Base-by-base conservation (phyloP, 768 basidiomycete genomes). In the Ramaria sp. region DNA sequence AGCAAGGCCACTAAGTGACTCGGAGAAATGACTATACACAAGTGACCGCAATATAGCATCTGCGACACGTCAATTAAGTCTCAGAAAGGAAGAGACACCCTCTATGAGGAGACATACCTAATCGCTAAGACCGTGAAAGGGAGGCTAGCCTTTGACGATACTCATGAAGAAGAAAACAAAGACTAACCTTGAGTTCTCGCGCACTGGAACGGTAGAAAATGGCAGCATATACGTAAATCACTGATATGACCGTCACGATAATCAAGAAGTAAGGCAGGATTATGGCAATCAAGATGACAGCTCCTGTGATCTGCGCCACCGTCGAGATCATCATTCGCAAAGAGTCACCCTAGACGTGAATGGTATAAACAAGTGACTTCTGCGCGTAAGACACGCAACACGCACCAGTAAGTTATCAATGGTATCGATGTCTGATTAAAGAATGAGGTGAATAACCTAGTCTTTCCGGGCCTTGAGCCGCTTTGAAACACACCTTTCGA, bases 21-120 rank as follows among this genome's bases (percentile, higher is more conserved):
- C 93, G 2, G 89, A 88, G 68, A 96, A 96, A 63, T 94, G 91
- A 0, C 90, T 83, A 65, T 96, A 96, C 16, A 97, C 69, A 0
- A 85, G 83, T 0, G 88, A 87, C 24, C 92, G 81, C 27, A 96
- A 67, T n/a, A 95, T 75, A 24, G 89, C 82, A 70, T 95, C 90
- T 80, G 49, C 3, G 8, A 28, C 13, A 16, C 50, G 48, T n/a
- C n/a, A n/a, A n/a, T n/a, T n/a, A n/a, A n/a, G n/a, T n/a, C n/a
- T n/a, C n/a, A n/a, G n/a, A n/a, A n/a, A n/a, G n/a, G n/a, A n/a
- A n/a, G n/a, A n/a, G n/a, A n/a, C n/a, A n/a, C 41, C n/a, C 5
- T 15, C 12, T n/a, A 8, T 13, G n/a, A 36, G 25, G 25, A 16
- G 24, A 49, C 60, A 53, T 67, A 77, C 78, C 80, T 37, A 85